Evolutionary conservation across 495 filamentous ascomycete genomes (phyloP).

Genomic region (Sordaria brevicollis): DNA sequence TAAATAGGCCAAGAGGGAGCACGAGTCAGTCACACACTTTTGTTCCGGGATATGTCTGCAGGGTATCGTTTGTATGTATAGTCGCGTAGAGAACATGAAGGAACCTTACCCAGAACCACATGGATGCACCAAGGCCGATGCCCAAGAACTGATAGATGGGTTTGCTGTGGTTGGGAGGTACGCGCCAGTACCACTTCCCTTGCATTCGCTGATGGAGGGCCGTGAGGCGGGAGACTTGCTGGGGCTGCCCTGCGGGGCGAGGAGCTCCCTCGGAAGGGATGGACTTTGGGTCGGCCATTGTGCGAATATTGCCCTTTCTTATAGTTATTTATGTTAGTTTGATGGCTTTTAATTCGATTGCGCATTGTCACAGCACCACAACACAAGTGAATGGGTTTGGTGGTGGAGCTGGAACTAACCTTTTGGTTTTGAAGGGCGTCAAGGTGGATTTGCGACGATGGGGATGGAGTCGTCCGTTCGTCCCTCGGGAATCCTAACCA

Average conservation of each 20-base stretch:
- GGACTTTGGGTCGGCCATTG: neutral
- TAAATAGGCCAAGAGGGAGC: neutral
- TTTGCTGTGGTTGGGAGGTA: slow-evolving; percentile 39
- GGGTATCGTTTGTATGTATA: too few species aligned
- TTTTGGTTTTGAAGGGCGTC: neutral
- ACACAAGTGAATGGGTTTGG: neutral
- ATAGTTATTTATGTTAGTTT: neutral
- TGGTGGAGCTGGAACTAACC: neutral
- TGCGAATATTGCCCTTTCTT: neutral
- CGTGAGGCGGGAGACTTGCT: too few species aligned
- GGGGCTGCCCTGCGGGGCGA: too few species aligned
- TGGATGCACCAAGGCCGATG: slow-evolving; percentile 80
- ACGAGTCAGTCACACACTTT: slow-evolving; percentile 1
- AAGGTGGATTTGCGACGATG: neutral
- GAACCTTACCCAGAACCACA: slow-evolving; percentile 94
- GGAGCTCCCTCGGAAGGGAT: neutral
- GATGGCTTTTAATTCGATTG: neutral
- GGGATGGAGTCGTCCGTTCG: neutral
- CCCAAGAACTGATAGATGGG: slow-evolving; percentile 75
- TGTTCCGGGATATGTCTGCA: neutral
- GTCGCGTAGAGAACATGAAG: neutral
- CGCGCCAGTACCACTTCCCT: neutral
- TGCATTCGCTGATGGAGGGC: neutral
- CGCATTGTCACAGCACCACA: neutral
- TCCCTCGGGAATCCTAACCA: neutral